Evolutionary conservation across 768 basidiomycete genomes (phyloP).

Genomic region (Suillus cothurnatus): DNA sequence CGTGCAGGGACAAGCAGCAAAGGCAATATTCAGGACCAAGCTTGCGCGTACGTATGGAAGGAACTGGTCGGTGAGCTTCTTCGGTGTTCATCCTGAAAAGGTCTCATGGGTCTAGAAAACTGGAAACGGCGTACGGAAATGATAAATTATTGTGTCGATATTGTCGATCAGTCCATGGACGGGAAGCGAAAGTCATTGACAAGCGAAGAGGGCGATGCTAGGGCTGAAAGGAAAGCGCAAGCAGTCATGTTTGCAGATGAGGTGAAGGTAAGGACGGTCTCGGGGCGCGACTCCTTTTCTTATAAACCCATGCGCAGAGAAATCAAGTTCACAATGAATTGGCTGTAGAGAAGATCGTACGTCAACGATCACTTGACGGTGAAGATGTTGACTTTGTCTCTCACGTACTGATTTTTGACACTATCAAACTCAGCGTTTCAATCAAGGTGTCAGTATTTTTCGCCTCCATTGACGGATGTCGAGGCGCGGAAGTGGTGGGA

Average conservation of each 20-base stretch:
- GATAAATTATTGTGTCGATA: conserved; percentile 72
- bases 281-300: conserved; percentile 10
- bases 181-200: conserved; percentile 55
- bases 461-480: conserved; percentile 59
- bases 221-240: conserved; percentile 51
- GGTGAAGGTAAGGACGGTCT: conserved; percentile 58
- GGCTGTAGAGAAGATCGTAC: conserved; percentile 70
- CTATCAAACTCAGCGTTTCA: conserved; percentile 60
- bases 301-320: conserved; percentile 41
- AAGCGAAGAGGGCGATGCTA: conserved; percentile 44
- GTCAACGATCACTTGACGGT: conserved; percentile 73
- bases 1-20: conserved; percentile 47
- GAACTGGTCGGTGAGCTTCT: conserved; percentile 69
- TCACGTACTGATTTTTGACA: conserved; percentile 17
- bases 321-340: conserved; percentile 78
- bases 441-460: conserved; percentile 79
- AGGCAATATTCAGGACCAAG: conserved; percentile 67
- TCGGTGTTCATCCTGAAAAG: conserved; percentile 14
- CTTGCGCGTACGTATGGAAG: conserved; percentile 76
- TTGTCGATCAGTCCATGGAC: conserved; percentile 64
- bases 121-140: conserved; percentile 78
- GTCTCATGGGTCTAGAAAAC: conserved; percentile 42
- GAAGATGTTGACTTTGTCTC: conserved; percentile 25
- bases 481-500: conserved; percentile 64
- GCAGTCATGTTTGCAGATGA: conserved; percentile 64